Conservation (phyloP, 345 rosid genomes). For the Chamaenerion angustifolium region DNA sequence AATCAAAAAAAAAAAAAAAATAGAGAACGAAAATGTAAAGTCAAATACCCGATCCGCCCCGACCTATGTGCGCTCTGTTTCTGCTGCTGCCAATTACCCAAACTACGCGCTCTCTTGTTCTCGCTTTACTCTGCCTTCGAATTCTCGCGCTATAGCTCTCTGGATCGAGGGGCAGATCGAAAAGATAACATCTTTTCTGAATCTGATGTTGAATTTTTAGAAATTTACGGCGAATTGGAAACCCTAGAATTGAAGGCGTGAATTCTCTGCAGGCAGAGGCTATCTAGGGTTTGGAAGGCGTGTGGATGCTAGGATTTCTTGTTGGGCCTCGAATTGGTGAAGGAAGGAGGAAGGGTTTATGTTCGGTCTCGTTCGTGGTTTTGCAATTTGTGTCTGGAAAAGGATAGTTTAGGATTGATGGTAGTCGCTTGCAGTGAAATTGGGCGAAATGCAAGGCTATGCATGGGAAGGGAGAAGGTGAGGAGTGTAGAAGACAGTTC, state of each 20-base stretch:
- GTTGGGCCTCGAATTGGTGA: background rate
- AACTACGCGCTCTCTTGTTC: no score
- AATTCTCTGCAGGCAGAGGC: background rate
- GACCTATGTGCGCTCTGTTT: no score
- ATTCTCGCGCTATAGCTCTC: constrained; percentile 5
- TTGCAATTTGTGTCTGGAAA: constrained; percentile 1
- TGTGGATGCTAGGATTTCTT: background rate
- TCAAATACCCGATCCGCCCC: no score
- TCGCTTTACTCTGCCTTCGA: constrained; percentile 4
- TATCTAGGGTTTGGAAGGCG: constrained; percentile 7
- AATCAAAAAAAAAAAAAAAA: no score
- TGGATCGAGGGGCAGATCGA: no score
- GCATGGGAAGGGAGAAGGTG: constrained; percentile 20
- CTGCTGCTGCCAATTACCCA: no score
- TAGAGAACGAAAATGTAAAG: no score
- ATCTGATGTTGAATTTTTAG: no score
- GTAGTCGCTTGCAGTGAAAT: constrained; percentile 20
- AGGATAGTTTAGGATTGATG: constrained; percentile 18
- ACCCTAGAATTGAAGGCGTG: background rate
- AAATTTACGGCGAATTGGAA: no score
- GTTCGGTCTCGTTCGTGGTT: background rate
- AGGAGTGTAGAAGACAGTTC: constrained; percentile 19
- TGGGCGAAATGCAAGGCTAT: constrained; percentile 48
- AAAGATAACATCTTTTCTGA: no score
- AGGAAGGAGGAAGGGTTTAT: no score